Percentiles rank a stretch among this genome's conserved stretches.
phyloP scores from a whole-genome alignment of 768 basidiomycete genomes.

The Sarcomyxa edulis region DNA sequence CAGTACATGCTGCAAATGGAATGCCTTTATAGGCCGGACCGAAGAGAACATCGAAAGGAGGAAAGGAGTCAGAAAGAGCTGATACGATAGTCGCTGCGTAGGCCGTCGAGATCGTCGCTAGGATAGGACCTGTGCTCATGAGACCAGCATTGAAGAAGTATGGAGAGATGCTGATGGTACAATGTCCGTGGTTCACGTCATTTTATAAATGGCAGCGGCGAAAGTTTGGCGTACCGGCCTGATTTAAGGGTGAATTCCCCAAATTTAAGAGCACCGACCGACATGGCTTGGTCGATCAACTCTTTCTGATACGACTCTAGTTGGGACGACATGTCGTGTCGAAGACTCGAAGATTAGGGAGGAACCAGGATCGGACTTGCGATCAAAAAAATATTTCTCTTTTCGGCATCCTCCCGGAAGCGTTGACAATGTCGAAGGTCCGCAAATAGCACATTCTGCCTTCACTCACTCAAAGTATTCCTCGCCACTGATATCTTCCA shows the following conservation, averaged over 20 bases:
- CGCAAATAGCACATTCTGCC: no score
- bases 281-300: conserved; percentile 65
- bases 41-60: conserved; percentile 77
- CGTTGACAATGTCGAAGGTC: no score
- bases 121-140: conserved; percentile 77
- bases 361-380: no score
- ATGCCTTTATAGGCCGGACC: conserved; percentile 99
- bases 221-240: conserved; percentile 61
- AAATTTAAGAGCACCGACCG: conserved; percentile 77
- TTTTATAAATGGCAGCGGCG: no score
- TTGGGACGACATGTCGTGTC: conserved; percentile 23
- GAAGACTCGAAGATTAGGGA: no score
- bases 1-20: conserved; percentile 81
- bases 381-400: no score
- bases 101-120: conserved; percentile 70
- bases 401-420: no score
- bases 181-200: no score
- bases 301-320: conserved; percentile 52
- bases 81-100: conserved; percentile 77
- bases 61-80: conserved; percentile 35
- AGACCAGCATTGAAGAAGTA: conserved; percentile 98
- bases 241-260: conserved; percentile 93
- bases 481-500: no score
- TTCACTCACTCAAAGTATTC: no score
- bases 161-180: conserved; percentile 63